A percentile compares a stretch with the other conserved stretches of the same genome.
Conservation (phyloP, 1,284 basidiomycete genomes). For the Pseudozyma tsukubaensis region DNA sequence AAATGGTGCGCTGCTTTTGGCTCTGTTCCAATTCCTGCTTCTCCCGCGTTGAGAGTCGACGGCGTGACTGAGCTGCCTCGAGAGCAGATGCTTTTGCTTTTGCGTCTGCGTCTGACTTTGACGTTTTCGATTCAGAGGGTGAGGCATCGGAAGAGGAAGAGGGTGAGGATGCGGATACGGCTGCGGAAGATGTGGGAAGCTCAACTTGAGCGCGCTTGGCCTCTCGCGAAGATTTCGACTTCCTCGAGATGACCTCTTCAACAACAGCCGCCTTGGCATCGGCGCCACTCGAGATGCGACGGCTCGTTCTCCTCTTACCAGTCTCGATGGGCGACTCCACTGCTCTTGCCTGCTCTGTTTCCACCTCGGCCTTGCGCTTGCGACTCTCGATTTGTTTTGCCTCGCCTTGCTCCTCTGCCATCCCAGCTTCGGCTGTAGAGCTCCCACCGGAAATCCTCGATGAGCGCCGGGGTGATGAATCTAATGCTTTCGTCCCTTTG, state of each 20-base stretch:
- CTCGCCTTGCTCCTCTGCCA: background rate
- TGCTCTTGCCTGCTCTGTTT: background rate
- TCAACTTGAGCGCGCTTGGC: constrained; percentile 17
- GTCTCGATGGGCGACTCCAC: background rate
- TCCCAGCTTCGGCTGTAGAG: background rate
- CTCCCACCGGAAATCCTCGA: constrained; percentile 28
- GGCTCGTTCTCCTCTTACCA: constrained; percentile 18
- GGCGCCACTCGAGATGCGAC: constrained; percentile 9
- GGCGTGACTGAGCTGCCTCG: constrained; percentile 18
- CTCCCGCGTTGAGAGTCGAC: constrained; percentile 38
- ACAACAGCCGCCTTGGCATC: background rate
- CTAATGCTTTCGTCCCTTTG: background rate
- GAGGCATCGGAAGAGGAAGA: background rate
- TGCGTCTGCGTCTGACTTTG: background rate
- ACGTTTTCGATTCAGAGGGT: background rate
- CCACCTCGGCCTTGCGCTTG: constrained; percentile 19
- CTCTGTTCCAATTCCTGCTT: constrained; percentile 33
- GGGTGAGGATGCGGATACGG: background rate
- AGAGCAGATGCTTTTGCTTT: background rate
- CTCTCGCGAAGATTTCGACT: constrained; percentile 2
- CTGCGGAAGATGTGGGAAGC: background rate
- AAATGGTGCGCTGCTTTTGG: constrained; percentile 8
- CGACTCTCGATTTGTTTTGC: constrained; percentile 6
- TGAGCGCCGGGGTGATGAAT: constrained; percentile 22
- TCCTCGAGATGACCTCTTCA: background rate